These are phyloP conservation scores for Ophiobolus disseminans DNA, from an alignment of 2,329 filamentous ascomycete genomes.

Conservation along the genomic window DNA sequence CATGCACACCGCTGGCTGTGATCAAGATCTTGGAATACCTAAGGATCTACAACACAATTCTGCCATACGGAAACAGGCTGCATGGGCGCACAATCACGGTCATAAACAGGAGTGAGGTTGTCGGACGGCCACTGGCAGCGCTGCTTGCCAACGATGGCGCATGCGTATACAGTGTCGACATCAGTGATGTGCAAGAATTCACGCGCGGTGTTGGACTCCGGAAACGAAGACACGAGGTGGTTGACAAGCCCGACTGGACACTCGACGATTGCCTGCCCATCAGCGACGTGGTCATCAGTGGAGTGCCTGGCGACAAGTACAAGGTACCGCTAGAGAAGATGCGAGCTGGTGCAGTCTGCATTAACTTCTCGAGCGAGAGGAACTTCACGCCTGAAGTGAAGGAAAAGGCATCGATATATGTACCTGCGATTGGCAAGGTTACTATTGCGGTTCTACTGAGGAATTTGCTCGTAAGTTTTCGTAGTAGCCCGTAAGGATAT, in stretches of 20 bases:
- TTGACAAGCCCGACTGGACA: constrained; percentile 79
- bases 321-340: constrained; percentile 87
- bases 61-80: constrained; percentile 89
- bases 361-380: constrained; percentile 96
- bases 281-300: constrained; percentile 93
- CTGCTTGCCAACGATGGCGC: constrained; percentile 95
- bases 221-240: constrained; percentile 83
- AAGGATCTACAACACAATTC: constrained; percentile 93
- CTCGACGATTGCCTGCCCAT: constrained; percentile 82
- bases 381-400: constrained; percentile 93
- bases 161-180: constrained; percentile 91
- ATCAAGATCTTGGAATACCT: constrained; percentile 97
- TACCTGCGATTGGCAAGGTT: constrained; percentile 96
- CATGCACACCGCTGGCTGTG: constrained; percentile 93
- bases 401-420: constrained; percentile 95
- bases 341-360: constrained; percentile 92
- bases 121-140: constrained; percentile 89
- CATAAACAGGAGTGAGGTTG: constrained; percentile 95
- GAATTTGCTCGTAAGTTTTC: constrained; percentile 78
- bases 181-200: constrained; percentile 90
- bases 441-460: constrained; percentile 91
- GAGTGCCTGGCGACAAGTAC: constrained; percentile 85
- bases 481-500: not conserved
- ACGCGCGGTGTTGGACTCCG: constrained; percentile 87
- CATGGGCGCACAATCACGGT: constrained; percentile 95